phyloP scores from a whole-genome alignment of 2,329 filamentous ascomycete genomes.

The Xylaria sp. region DNA sequence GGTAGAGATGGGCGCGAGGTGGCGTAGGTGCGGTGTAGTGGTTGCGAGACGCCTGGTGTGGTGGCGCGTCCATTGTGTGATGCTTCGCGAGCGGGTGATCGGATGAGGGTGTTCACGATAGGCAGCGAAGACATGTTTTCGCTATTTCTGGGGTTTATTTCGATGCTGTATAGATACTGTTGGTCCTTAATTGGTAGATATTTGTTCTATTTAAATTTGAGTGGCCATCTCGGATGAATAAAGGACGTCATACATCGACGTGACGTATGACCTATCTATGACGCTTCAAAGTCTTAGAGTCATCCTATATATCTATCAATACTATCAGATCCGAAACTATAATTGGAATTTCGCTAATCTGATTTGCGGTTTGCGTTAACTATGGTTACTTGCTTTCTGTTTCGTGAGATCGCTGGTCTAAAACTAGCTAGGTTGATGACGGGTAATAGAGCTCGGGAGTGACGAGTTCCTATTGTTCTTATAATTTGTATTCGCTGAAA shows the following conservation, averaged over 20 bases:
- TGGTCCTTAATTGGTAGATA: background rate
- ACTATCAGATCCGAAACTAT: background rate
- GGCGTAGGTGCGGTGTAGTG: slow-evolving; percentile 24
- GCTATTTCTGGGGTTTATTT: background rate
- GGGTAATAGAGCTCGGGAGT: background rate
- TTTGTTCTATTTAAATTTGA: background rate
- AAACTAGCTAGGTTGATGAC: slow-evolving; percentile 21
- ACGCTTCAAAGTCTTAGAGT: slow-evolving; percentile 8
- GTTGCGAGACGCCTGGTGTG: background rate
- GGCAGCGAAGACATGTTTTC: slow-evolving; percentile 14
- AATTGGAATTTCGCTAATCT: background rate
- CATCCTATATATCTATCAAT: background rate
- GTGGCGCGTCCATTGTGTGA: background rate
- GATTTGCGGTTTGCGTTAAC: background rate
- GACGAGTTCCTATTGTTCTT: background rate
- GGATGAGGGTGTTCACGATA: slow-evolving; percentile 16
- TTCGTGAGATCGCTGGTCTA: background rate
- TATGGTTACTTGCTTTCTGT: background rate
- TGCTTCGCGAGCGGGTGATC: slow-evolving; percentile 7
- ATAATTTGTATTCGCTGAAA: background rate
- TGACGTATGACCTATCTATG: slow-evolving; percentile 28
- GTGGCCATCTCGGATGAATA: slow-evolving; percentile 1
- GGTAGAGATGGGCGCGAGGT: slow-evolving; percentile 21
- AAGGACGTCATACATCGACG: background rate
- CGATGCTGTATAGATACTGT: background rate